A percentile compares a stretch with the other conserved stretches of the same genome.
Conservation (phyloP, 75 land plant species). For the Adiantum capillusveneris region DNA sequence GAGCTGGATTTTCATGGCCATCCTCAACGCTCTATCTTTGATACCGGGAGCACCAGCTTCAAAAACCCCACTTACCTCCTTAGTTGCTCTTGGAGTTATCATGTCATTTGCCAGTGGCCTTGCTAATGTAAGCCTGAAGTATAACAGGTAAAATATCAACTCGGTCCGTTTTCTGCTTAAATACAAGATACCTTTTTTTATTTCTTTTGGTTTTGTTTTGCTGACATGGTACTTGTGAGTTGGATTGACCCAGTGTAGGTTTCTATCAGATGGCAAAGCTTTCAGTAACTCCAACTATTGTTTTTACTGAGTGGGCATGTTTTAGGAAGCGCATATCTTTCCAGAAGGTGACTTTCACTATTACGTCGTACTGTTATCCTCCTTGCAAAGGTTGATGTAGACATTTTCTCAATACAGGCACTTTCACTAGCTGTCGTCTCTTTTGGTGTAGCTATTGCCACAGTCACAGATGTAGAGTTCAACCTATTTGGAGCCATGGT, state of each 20-base stretch:
- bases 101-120: slow-evolving; percentile 84
- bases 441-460: slow-evolving; percentile 79
- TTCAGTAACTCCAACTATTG: slow-evolving; percentile 89
- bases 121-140: slow-evolving; percentile 81
- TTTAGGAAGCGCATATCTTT: slow-evolving; percentile 46
- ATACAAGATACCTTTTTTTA: neutral
- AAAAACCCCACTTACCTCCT: slow-evolving; percentile 50
- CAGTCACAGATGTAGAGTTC: slow-evolving; percentile 82
- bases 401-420: slow-evolving; percentile 48
- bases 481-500: slow-evolving; percentile 77
- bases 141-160: slow-evolving; percentile 56
- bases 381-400: too few relatives aligned
- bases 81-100: slow-evolving; percentile 61
- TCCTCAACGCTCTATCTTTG: slow-evolving; percentile 48
- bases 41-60: slow-evolving; percentile 72
- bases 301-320: slow-evolving; percentile 60
- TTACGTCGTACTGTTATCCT: too few relatives aligned
- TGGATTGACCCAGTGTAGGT: slow-evolving; percentile 56
- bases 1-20: slow-evolving; percentile 73
- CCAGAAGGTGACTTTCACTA: slow-evolving; percentile 39
- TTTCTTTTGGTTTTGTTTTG: slow-evolving; percentile 1
- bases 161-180: slow-evolving; percentile 2
- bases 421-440: slow-evolving; percentile 66
- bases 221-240: neutral
- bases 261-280: slow-evolving; percentile 98